These are phyloP conservation scores for Trypanosomatidae sp. DNA, from an alignment of 208 protist genomes.

Conservation along the genomic window DNA sequence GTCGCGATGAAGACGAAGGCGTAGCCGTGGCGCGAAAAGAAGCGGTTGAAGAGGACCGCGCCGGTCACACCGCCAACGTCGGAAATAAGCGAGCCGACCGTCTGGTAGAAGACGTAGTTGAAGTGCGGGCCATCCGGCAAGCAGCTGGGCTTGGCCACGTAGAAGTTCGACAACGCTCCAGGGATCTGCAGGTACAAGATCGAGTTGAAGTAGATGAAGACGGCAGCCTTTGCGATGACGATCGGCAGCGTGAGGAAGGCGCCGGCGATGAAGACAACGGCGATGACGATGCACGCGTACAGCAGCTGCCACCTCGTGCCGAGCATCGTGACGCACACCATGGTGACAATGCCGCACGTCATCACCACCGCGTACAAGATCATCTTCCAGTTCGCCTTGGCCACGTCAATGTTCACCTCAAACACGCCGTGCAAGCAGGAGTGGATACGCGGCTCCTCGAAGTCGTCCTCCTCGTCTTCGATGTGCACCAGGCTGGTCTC, in stretches of 20 bases:
- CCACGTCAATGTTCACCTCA: constrained; percentile 46
- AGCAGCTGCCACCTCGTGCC: constrained; percentile 31
- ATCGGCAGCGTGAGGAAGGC: constrained; percentile 44
- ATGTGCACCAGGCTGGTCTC: background rate
- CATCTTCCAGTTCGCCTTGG: constrained; percentile 33
- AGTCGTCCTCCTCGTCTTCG: constrained; percentile 4
- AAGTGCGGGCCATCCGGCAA: constrained; percentile 58
- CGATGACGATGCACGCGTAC: constrained; percentile 19
- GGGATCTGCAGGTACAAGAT: constrained; percentile 56
- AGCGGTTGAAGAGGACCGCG: constrained; percentile 28
- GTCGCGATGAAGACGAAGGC: constrained; percentile 41
- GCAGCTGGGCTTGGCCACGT: constrained; percentile 30
- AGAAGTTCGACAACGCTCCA: constrained; percentile 46
- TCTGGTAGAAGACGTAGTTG: constrained; percentile 54
- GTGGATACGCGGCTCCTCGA: constrained; percentile 12
- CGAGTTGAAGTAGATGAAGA: constrained; percentile 47
- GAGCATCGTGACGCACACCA: constrained; percentile 36
- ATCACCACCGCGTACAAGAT: constrained; percentile 41
- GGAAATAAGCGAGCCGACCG: constrained; percentile 32
- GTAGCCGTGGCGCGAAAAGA: constrained; percentile 42
- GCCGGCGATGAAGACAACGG: constrained; percentile 17
- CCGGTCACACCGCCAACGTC: constrained; percentile 34
- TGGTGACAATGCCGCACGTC: constrained; percentile 32
- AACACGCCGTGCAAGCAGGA: constrained; percentile 25
- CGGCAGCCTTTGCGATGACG: constrained; percentile 49